A percentile compares a stretch with the other conserved stretches of the same genome.
Conservation (phyloP, 306 rosid genomes). For the Vachellia collinsii region DNA sequence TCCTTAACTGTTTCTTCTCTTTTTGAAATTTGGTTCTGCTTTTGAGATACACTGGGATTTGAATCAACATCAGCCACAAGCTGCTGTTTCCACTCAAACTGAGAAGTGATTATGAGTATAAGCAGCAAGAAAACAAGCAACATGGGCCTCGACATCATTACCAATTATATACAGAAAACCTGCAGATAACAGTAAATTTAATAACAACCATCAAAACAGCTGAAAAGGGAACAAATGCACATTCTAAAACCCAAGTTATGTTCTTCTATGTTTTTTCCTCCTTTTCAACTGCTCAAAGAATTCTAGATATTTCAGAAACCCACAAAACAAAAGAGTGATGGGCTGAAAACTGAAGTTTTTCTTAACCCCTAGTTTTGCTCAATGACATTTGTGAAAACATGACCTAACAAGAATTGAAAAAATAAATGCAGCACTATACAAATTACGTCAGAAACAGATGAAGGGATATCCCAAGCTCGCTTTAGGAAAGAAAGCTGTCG, state of each 20-base stretch:
- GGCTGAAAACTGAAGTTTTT: not conserved
- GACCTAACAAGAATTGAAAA: not conserved
- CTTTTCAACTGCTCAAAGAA: not conserved
- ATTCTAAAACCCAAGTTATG: not conserved
- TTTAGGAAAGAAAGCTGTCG: not conserved
- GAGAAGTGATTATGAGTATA: conserved; percentile 75
- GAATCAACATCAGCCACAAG: conserved; percentile 63
- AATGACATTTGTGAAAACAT: not conserved
- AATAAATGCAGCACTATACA: not conserved
- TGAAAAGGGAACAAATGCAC: not conserved
- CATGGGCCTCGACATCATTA: conserved; percentile 71
- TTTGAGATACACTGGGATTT: conserved; percentile 50
- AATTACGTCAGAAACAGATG: not conserved
- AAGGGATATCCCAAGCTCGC: not conserved
- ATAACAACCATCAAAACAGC: not conserved
- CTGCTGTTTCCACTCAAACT: conserved; percentile 85
- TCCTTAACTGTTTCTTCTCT: conserved; percentile 73
- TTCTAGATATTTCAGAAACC: not conserved
- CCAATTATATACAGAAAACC: conserved; percentile 48
- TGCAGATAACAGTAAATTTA: conserved; percentile 39
- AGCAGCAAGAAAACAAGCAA: conserved; percentile 68
- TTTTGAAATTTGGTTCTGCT: conserved; percentile 60
- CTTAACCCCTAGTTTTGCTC: not conserved
- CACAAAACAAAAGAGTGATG: not conserved
- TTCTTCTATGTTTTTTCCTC: not conserved